Percentiles rank a stretch among this genome's conserved stretches.
phyloP scores from a whole-genome alignment of 2,329 filamentous ascomycete species.

The Fusarium lateritium region DNA sequence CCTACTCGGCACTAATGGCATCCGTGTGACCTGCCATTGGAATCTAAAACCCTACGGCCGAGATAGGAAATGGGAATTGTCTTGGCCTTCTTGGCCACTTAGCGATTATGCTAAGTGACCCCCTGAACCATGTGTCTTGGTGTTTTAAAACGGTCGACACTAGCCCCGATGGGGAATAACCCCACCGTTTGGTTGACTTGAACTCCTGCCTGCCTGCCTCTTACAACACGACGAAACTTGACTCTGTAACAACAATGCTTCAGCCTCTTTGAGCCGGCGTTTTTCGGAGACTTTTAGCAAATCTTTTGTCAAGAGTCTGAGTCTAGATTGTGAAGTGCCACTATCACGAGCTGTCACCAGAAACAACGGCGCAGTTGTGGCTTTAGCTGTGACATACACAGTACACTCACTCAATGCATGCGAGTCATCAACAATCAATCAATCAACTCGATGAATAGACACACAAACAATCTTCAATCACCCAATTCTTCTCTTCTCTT shows the following conservation, averaged over 20 bases:
- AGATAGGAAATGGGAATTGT: conserved; percentile 21
- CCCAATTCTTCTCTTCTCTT: background rate
- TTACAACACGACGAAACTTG: conserved; percentile 58
- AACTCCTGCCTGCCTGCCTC: conserved; percentile 46
- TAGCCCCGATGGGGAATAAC: conserved; percentile 25
- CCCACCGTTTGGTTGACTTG: conserved; percentile 31
- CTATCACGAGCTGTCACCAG: background rate
- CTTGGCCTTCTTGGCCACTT: conserved; percentile 14
- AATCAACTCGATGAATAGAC: background rate
- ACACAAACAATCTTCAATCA: background rate
- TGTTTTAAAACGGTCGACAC: conserved; percentile 40
- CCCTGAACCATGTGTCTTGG: conserved; percentile 32
- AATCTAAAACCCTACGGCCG: conserved; percentile 35
- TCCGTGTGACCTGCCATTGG: conserved; percentile 41
- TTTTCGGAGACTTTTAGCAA: conserved; percentile 3
- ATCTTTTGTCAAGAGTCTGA: conserved; percentile 16
- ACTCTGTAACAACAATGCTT: conserved; percentile 64
- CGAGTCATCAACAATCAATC: background rate
- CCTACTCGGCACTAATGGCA: conserved; percentile 31
- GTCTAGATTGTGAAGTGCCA: conserved; percentile 2
- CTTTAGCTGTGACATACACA: background rate
- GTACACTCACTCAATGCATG: background rate
- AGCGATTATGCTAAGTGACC: background rate
- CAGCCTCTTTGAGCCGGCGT: conserved; percentile 49
- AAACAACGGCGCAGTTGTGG: conserved; percentile 21